Evolutionary conservation across 2,329 filamentous ascomycete species (phyloP).

Genomic region (Penicillium sp.): DNA sequence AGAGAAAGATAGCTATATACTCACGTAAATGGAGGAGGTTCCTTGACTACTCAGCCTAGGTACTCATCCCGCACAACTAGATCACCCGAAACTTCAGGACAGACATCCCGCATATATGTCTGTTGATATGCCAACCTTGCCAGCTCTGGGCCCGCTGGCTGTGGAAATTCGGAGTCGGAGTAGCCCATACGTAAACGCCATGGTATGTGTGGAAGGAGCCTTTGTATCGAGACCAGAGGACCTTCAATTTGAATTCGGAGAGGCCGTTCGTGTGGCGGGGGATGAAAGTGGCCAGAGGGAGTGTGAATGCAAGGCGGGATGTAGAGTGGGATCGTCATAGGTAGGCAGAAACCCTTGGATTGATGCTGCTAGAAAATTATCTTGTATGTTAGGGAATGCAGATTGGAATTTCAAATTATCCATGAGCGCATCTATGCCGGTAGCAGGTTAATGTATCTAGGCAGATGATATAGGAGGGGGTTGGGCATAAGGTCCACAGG

Average conservation of each 20-base stretch:
- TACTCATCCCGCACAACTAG: no score
- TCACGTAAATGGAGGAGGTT: no score
- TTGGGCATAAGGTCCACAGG: no score
- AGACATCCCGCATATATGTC: constrained; percentile 15
- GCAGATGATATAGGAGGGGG: no score
- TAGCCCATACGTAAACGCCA: constrained; percentile 3
- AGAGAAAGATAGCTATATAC: no score
- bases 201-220: constrained; percentile 7
- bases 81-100: no score
- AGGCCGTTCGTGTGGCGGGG: constrained; percentile 14
- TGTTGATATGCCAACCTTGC: constrained; percentile 15
- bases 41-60: constrained; percentile 9
- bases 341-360: no score
- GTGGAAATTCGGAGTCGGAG: constrained; percentile 9
- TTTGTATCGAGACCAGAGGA: constrained; percentile 16
- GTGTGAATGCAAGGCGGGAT: constrained; percentile 16
- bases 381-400: no score
- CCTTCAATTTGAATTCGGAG: constrained; percentile 24
- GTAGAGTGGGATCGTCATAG: constrained; percentile 18
- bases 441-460: no score
- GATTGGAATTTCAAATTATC: no score
- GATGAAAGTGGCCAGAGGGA: constrained; percentile 13
- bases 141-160: constrained; percentile 17
- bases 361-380: no score
- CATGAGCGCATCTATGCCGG: no score